These are phyloP conservation scores for Acacia acuminata DNA, from an alignment of 306 rosid species.

Conservation along the genomic window DNA sequence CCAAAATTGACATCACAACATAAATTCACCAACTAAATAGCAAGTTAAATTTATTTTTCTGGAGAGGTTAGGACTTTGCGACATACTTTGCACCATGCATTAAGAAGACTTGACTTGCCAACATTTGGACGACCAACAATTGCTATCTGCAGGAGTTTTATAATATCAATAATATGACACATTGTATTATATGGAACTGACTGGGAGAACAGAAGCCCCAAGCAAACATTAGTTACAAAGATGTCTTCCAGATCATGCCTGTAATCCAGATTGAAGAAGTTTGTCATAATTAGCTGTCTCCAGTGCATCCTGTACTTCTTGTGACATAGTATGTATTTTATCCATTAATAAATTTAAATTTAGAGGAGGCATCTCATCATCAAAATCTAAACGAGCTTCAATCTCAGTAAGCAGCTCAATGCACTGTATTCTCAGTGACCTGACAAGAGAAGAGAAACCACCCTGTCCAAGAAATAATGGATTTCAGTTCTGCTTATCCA, in stretches of 20 bases:
- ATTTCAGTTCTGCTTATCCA: conserved; percentile 16
- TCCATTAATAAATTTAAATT: conserved; percentile 59
- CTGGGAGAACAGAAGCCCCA: neutral
- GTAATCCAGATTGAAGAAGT: conserved; percentile 96
- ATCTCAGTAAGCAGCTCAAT: conserved; percentile 91
- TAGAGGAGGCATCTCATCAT: conserved; percentile 92
- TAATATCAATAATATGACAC: conserved; percentile 7
- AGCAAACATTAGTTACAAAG: conserved; percentile 12
- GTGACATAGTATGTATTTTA: conserved; percentile 65
- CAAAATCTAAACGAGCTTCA: conserved; percentile 96
- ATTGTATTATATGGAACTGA: neutral
- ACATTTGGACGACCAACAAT: conserved; percentile 97
- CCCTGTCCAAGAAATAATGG: conserved; percentile 57
- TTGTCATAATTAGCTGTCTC: conserved; percentile 92
- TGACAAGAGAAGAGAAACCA: conserved; percentile 85
- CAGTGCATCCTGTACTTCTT: conserved; percentile 77
- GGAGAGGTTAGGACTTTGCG: conserved; percentile 20
- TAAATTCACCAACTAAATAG: conserved; percentile 12
- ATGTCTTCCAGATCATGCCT: conserved; percentile 48
- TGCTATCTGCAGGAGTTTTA: conserved; percentile 71
- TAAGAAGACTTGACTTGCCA: conserved; percentile 97
- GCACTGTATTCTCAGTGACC: conserved; percentile 70
- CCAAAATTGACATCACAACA: conserved; percentile 21
- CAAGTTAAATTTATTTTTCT: conserved; percentile 11
- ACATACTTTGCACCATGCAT: conserved; percentile 99